phyloP scores from a whole-genome alignment of 805 yeast species.

The Kuraishia ogatae region DNA sequence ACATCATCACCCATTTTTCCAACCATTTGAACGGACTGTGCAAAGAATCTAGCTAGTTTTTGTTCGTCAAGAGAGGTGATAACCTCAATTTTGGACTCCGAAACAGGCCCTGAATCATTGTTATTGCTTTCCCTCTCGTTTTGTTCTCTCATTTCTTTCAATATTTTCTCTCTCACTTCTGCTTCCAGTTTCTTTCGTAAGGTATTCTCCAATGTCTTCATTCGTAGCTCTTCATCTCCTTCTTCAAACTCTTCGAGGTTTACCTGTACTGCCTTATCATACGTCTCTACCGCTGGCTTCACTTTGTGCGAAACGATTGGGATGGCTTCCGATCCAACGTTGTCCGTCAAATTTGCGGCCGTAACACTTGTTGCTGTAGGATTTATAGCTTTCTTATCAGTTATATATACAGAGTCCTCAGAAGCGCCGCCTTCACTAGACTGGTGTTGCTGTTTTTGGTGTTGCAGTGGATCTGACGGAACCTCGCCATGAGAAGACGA shows the following conservation, averaged over 20 bases:
- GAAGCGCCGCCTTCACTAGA: too few species aligned
- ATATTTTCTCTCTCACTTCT: slow-evolving; percentile 8
- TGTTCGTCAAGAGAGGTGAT: neutral
- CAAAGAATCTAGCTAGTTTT: neutral
- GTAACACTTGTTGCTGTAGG: neutral
- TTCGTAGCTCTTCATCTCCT: slow-evolving; percentile 3
- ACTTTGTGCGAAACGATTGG: neutral
- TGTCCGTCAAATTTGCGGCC: neutral
- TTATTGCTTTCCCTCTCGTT: neutral
- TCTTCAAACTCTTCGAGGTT: slow-evolving; percentile 6
- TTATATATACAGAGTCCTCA: too few species aligned
- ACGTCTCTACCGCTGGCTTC: slow-evolving; percentile 1
- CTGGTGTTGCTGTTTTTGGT: neutral
- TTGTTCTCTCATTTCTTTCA: slow-evolving; percentile 6
- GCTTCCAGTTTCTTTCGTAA: neutral
- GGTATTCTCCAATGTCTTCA: slow-evolving; percentile 3
- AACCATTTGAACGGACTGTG: neutral
- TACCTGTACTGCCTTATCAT: slow-evolving; percentile 14
- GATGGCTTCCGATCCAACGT: neutral
- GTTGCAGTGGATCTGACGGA: neutral
- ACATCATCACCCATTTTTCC: neutral
- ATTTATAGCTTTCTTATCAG: too few species aligned
- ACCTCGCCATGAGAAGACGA: too few species aligned
- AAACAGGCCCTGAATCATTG: too few species aligned
- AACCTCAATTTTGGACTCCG: neutral